These are phyloP conservation scores for Phaeosphaeria sp. DNA, from an alignment of 2,329 filamentous ascomycete genomes.

Conservation along the genomic window DNA sequence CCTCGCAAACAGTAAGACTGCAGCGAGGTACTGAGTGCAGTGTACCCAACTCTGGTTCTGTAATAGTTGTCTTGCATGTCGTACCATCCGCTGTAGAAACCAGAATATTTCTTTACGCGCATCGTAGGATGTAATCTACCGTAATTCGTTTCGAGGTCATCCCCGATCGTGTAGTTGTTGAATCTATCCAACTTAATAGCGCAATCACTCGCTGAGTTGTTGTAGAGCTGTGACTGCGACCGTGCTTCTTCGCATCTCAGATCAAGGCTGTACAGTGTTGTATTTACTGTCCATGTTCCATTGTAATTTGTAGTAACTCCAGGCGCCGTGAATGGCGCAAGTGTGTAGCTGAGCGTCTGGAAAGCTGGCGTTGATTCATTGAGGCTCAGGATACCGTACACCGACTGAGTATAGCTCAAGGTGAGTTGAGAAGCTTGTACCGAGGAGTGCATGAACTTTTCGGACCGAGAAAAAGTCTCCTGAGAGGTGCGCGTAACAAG, in stretches of 20 bases:
- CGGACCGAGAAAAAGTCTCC: constrained; percentile 15
- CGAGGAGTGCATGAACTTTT: constrained; percentile 25
- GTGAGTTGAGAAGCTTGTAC: constrained; percentile 42
- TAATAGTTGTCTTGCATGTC: too few relatives aligned
- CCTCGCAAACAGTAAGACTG: background rate
- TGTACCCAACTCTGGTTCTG: too few relatives aligned
- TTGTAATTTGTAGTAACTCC: constrained; percentile 10
- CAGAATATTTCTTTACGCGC: too few relatives aligned
- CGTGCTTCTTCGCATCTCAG: constrained; percentile 32
- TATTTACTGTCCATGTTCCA: constrained; percentile 26
- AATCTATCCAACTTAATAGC: too few relatives aligned
- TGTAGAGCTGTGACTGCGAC: background rate
- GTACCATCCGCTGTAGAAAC: too few relatives aligned
- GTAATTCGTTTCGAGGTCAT: too few relatives aligned
- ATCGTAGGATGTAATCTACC: too few relatives aligned
- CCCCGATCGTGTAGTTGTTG: background rate
- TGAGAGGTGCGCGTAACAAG: constrained; percentile 10
- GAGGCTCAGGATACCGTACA: constrained; percentile 56
- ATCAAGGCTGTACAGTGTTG: constrained; percentile 38
- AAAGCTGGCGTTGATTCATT: constrained; percentile 54
- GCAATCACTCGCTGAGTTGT: too few relatives aligned
- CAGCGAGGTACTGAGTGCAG: background rate
- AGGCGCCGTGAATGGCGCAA: constrained; percentile 49
- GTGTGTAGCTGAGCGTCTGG: constrained; percentile 50
- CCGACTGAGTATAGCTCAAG: constrained; percentile 50